Conservation (phyloP, 441 rosid genomes). For the Geranium incanum region DNA sequence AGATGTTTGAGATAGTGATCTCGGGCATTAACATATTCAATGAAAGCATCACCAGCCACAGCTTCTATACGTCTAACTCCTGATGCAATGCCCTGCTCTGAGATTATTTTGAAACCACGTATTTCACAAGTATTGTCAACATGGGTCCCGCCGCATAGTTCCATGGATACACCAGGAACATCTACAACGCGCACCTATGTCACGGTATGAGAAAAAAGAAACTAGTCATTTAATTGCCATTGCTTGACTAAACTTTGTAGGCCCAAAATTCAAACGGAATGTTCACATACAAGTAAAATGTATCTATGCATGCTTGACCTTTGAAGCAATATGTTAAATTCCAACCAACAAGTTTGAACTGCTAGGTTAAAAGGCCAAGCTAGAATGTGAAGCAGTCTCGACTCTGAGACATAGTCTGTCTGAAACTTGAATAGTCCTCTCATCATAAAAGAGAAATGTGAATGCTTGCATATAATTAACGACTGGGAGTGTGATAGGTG, state of each 20-base stretch:
- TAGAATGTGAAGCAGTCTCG: too few relatives aligned
- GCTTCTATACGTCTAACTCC: constrained; percentile 93
- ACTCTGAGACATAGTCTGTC: too few relatives aligned
- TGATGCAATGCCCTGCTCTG: constrained; percentile 92
- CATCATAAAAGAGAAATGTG: too few relatives aligned
- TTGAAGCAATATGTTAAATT: too few relatives aligned
- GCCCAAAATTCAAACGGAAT: too few relatives aligned
- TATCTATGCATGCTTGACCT: neutral
- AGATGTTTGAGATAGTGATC: constrained; percentile 68
- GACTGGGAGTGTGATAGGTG: too few relatives aligned
- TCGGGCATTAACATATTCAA: constrained; percentile 64
- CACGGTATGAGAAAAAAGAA: constrained; percentile 11
- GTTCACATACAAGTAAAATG: neutral
- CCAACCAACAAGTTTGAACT: too few relatives aligned
- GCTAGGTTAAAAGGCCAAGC: neutral
- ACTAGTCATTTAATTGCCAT: constrained; percentile 1
- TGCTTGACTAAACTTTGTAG: neutral
- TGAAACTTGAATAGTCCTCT: too few relatives aligned
- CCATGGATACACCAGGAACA: constrained; percentile 96
- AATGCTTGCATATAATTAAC: too few relatives aligned
- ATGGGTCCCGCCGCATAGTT: constrained; percentile 97
- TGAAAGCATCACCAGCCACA: constrained; percentile 87
- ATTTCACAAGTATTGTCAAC: constrained; percentile 81
- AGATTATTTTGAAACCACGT: constrained; percentile 78
- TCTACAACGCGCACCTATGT: constrained; percentile 84